Evolutionary conservation across 495 filamentous ascomycete genomes (phyloP).

Genomic region (Rhypophila decipiens): DNA sequence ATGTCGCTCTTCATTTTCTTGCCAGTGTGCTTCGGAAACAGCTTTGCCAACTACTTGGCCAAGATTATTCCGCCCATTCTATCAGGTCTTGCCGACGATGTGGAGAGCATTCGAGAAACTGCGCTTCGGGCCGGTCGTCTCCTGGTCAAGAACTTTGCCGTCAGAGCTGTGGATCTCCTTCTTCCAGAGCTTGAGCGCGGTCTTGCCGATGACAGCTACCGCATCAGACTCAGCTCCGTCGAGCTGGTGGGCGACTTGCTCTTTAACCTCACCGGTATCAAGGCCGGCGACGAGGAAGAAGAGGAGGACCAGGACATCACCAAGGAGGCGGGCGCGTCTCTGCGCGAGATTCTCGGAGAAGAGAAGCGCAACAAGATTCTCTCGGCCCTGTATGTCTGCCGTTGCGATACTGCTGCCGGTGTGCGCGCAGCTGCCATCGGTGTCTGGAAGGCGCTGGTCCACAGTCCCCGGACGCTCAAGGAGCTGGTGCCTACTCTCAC

Average conservation of each 20-base stretch:
- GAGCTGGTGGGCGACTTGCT: conserved; percentile 94
- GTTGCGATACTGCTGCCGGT: conserved; percentile 90
- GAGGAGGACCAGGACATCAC: conserved; percentile 67
- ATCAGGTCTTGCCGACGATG: conserved; percentile 87
- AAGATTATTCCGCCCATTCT: conserved; percentile 95
- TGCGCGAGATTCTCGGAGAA: conserved; percentile 89
- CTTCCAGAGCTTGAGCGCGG: conserved; percentile 93
- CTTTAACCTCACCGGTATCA: conserved; percentile 97
- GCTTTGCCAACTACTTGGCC: conserved; percentile 91
- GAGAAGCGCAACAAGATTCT: conserved; percentile 93
- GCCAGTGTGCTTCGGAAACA: conserved; percentile 97
- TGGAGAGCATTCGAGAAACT: conserved; percentile 91
- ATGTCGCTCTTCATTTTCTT: conserved; percentile 99
- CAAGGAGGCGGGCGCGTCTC: conserved; percentile 78
- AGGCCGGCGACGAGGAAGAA: conserved; percentile 66
- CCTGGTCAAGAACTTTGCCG: conserved; percentile 95
- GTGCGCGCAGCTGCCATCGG: conserved; percentile 84
- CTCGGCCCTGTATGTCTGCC: conserved; percentile 92
- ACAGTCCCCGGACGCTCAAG: conserved; percentile 86
- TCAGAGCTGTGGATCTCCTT: conserved; percentile 85
- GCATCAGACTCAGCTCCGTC: conserved; percentile 94
- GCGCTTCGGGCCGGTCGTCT: conserved; percentile 87
- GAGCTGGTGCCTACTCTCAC: conserved; percentile 92
- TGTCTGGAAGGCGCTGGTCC: conserved; percentile 96
- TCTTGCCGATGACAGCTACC: conserved; percentile 89